These are phyloP conservation scores for Pseudogymnoascus sp. DNA, from an alignment of 2,329 filamentous ascomycete genomes.

Conservation along the genomic window DNA sequence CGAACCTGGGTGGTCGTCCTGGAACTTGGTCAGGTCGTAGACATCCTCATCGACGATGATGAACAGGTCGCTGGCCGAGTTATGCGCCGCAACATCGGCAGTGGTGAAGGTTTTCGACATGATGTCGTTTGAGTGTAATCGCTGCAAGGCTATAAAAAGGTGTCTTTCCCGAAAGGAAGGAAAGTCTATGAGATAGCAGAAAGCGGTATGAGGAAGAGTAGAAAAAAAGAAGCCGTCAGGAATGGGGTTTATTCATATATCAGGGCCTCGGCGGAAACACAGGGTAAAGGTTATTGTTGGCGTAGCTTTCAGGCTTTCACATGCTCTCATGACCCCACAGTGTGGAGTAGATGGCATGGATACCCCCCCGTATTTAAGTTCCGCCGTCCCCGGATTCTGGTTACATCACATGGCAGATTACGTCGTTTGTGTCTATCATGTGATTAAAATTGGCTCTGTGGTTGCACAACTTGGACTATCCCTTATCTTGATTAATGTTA, in stretches of 20 bases:
- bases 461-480: not conserved
- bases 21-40: slow-evolving; percentile 86
- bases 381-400: slow-evolving; percentile 5
- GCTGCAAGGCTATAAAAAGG: not conserved
- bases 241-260: slow-evolving; percentile 8
- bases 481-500: too few species aligned
- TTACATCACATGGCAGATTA: slow-evolving; percentile 7
- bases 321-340: slow-evolving; percentile 7
- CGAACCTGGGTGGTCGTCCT: slow-evolving; percentile 74
- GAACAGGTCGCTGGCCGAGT: slow-evolving; percentile 77
- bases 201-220: not conserved
- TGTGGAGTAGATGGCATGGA: not conserved
- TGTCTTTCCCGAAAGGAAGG: not conserved
- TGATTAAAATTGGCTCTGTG: not conserved
- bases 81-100: slow-evolving; percentile 83
- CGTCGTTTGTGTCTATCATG: not conserved
- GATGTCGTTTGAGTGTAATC: not conserved
- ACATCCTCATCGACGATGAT: slow-evolving; percentile 92
- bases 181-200: not conserved
- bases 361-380: slow-evolving; percentile 5
- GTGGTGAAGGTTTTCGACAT: slow-evolving; percentile 87
- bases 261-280: not conserved
- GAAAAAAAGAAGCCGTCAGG: not conserved
- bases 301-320: slow-evolving; percentile 8
- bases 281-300: not conserved